phyloP scores from a whole-genome alignment of 768 basidiomycete genomes.

The Suillus spraguei region DNA sequence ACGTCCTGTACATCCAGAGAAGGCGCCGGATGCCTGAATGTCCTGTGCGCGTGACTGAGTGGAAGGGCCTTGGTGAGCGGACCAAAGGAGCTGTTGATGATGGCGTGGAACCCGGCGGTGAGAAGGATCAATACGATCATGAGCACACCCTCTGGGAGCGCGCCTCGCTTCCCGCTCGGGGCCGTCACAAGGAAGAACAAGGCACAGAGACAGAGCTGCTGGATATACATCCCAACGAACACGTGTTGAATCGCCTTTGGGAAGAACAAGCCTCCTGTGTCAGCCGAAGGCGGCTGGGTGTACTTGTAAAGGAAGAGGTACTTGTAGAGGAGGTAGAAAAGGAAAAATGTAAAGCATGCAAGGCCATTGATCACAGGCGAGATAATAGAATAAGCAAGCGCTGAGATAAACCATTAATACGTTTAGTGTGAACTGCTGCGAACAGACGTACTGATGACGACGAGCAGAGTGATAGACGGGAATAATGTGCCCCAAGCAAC shows the following conservation, averaged over 20 bases:
- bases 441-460: constrained; percentile 70
- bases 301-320: constrained; percentile 84
- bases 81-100: constrained; percentile 78
- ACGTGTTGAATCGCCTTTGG: constrained; percentile 92
- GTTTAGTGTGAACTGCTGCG: constrained; percentile 4
- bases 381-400: constrained; percentile 83
- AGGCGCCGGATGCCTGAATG: constrained; percentile 40
- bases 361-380: constrained; percentile 94
- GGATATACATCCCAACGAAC: constrained; percentile 92
- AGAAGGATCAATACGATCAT: constrained; percentile 85
- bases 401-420: constrained; percentile 32
- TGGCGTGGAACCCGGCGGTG: constrained; percentile 73
- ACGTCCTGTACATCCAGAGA: neutral
- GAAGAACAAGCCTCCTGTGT: constrained; percentile 95
- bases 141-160: constrained; percentile 74
- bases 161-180: constrained; percentile 49
- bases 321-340: constrained; percentile 84
- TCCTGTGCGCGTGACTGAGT: constrained; percentile 73
- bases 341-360: constrained; percentile 77
- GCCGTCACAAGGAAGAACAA: constrained; percentile 88
- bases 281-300: constrained; percentile 65
- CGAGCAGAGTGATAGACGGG: constrained; percentile 72
- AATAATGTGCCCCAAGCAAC: constrained; percentile 80
- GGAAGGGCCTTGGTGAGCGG: constrained; percentile 80
- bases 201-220: constrained; percentile 82